phyloP scores from a whole-genome alignment of 805 yeast genomes.

The Jamesozyma rosinii region DNA sequence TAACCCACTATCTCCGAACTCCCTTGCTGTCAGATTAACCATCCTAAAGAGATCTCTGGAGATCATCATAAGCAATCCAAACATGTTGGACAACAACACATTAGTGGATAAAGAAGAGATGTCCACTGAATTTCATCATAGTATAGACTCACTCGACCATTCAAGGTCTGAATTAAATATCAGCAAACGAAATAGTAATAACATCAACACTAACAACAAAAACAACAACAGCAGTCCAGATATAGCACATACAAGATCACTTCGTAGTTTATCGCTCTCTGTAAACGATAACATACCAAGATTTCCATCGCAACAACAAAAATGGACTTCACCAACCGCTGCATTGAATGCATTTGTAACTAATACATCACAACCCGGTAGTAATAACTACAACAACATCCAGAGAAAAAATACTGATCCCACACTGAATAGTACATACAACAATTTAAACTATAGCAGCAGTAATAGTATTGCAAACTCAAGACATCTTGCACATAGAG shows the following conservation, averaged over 20 bases:
- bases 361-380: conserved; percentile 10
- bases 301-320: conserved; percentile 3
- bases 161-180: background rate
- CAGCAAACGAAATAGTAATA: background rate
- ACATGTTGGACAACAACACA: conserved; percentile 13
- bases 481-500: conserved; percentile 10
- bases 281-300: conserved; percentile 1
- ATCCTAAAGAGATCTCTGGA: conserved; percentile 70
- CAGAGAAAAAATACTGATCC: conserved; percentile 4
- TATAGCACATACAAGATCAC: background rate
- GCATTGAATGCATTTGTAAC: conserved; percentile 26
- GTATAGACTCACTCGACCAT: background rate
- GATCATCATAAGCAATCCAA: conserved; percentile 57
- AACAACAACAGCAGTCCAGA: too few relatives aligned
- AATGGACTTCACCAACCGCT: conserved; percentile 16
- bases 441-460: too few relatives aligned
- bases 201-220: background rate
- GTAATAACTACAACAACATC: background rate
- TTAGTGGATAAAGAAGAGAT: background rate
- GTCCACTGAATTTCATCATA: background rate
- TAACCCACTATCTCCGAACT: conserved; percentile 72
- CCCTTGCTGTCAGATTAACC: conserved; percentile 63
- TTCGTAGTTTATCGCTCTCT: conserved; percentile 6
- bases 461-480: background rate
- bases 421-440: background rate